Conservation (phyloP, 1,139 yeast genomes). For the Pneumocystis jirovecii region DNA sequence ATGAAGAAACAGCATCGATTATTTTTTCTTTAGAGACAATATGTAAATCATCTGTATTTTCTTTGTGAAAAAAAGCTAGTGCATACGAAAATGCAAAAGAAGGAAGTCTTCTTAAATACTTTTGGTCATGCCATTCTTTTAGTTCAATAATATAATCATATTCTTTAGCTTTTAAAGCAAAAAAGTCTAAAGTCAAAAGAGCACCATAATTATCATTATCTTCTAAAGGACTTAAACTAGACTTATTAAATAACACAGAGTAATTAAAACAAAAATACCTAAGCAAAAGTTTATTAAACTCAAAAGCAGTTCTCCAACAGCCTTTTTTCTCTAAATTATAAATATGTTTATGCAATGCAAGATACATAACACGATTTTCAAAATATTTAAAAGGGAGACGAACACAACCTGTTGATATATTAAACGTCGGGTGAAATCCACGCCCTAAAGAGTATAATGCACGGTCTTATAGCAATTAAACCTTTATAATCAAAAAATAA, state of each 20-base stretch:
- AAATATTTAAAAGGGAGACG: conserved; percentile 65
- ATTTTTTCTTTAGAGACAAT: conserved; percentile 37
- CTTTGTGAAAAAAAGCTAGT: conserved; percentile 30
- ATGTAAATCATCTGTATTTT: conserved; percentile 22
- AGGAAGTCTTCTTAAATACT: conserved; percentile 41
- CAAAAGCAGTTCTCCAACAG: conserved; percentile 59
- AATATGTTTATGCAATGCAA: conserved; percentile 60
- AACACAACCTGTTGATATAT: conserved; percentile 35
- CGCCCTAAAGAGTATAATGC: conserved; percentile 71
- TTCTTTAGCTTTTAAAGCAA: conserved; percentile 54
- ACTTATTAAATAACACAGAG: background rate
- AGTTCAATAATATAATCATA: conserved; percentile 46
- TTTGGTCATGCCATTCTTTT: conserved; percentile 15
- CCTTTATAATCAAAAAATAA: background rate
- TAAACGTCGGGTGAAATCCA: conserved; percentile 35
- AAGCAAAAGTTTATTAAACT: conserved; percentile 51
- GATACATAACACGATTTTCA: conserved; percentile 62
- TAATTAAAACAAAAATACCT: background rate
- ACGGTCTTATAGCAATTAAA: conserved; percentile 40
- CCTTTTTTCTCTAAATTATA: conserved; percentile 61
- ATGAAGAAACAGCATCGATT: conserved; percentile 36
- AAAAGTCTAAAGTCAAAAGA: conserved; percentile 66
- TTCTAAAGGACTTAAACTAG: conserved; percentile 45
- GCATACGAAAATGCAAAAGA: conserved; percentile 56
- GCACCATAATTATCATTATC: conserved; percentile 76